phyloP scores from a whole-genome alignment of 805 yeast genomes.

The Wickerhamomyces kurtzmanii region DNA sequence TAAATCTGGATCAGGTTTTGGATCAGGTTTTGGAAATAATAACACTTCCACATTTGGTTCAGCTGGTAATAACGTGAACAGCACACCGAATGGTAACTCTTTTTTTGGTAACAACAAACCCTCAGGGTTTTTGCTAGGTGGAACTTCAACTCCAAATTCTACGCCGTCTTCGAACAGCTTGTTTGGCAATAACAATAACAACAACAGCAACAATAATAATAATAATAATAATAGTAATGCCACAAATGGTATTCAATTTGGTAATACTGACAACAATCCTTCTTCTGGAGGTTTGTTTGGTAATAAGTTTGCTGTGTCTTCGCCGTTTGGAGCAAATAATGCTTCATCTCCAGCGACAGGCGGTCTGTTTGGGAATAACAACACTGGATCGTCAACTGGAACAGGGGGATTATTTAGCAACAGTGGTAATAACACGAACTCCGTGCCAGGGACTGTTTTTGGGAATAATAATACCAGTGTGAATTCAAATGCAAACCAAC shows the following conservation, averaged over 20 bases:
- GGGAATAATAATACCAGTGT: conserved; percentile 4
- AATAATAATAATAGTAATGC: conserved; percentile 7
- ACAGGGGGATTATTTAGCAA: conserved; percentile 13
- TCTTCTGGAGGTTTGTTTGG: conserved; percentile 14
- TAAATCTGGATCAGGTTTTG: conserved; percentile 2
- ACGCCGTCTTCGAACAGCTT: conserved; percentile 12
- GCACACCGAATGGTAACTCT: conserved; percentile 10
- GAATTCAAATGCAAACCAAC: conserved; percentile 5
- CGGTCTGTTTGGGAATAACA: conserved; percentile 16
- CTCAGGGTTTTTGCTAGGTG: conserved; percentile 22
- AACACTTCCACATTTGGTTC: conserved; percentile 4
- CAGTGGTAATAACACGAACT: conserved; percentile 6
- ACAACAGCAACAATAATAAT: conserved; percentile 5
- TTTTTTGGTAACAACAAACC: conserved; percentile 18
- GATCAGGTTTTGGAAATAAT: conserved; percentile 10
- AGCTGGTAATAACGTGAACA: conserved; percentile 5
- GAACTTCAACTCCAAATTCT: conserved; percentile 14
- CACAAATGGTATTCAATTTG: conserved; percentile 15
- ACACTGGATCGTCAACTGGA: conserved; percentile 1
- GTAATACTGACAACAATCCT: conserved; percentile 4
- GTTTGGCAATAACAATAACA: conserved; percentile 10
- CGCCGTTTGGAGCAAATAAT: conserved; percentile 6
- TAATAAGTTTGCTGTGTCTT: conserved; percentile 7
- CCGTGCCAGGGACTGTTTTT: conserved; percentile 6
- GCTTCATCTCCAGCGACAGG: conserved; percentile 11